Evolutionary conservation across 257 asterid genomes (phyloP).

Genomic region (Lycium barbarum): DNA sequence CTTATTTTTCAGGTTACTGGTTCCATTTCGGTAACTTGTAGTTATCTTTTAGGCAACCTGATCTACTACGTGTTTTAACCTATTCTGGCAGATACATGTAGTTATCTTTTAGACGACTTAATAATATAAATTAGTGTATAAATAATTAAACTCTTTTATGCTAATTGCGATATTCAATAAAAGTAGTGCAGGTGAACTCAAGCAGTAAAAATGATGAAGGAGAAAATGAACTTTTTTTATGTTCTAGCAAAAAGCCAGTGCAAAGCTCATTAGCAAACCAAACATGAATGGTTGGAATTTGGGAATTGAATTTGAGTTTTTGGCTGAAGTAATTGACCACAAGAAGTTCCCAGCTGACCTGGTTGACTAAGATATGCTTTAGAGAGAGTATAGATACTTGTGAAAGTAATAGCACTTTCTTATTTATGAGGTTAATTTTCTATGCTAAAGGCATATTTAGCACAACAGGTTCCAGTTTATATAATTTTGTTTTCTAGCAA

Average conservation of each 20-base stretch:
- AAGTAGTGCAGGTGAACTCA: constrained; percentile 31
- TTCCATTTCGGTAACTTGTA: not conserved
- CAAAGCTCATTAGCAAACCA: not conserved
- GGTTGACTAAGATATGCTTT: constrained; percentile 29
- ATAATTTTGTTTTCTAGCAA: constrained; percentile 6
- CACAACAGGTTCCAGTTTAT: constrained; percentile 3
- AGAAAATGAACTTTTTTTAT: not conserved
- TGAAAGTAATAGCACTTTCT: constrained; percentile 27
- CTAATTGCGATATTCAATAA: not conserved
- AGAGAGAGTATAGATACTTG: constrained; percentile 27
- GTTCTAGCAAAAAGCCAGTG: not conserved
- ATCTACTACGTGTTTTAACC: not conserved
- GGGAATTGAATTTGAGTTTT: constrained; percentile 7
- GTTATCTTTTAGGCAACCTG: not conserved
- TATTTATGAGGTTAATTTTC: constrained; percentile 10
- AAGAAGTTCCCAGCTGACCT: constrained; percentile 23
- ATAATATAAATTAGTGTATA: not conserved
- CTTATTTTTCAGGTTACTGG: not conserved
- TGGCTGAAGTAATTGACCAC: constrained; percentile 17
- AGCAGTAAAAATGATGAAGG: constrained; percentile 2
- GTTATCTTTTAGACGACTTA: not conserved
- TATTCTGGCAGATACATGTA: not conserved
- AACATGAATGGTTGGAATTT: constrained; percentile 16
- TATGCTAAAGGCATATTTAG: not conserved
- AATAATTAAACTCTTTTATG: not conserved